Base-by-base conservation (phyloP, 1,284 basidiomycete species). In the Wolfiporia cocos region DNA sequence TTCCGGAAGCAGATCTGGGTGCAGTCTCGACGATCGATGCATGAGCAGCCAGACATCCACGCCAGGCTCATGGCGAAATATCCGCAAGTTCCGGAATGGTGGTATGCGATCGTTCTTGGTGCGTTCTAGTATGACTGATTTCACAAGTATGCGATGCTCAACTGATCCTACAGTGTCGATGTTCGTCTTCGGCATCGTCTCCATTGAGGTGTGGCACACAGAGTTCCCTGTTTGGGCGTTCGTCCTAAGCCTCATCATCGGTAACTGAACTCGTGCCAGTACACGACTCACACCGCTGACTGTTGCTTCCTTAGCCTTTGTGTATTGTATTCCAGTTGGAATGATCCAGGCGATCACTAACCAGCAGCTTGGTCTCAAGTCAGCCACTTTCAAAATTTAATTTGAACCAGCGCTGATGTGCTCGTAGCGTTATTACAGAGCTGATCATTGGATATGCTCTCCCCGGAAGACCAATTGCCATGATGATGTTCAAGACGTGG, bases 11-110 rank as follows among this genome's bases (percentile, higher is more conserved):
- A 83, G 52, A 86, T 93, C 45, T 81, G 78, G 72, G 65, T 68
- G 9, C 77, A 80, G 48, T 71, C 81, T 0, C 67, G 87, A 20
- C 70, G 76, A 24, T 73, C 79, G 10, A 70, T 84, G 55, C 58
- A 73, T 37, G 87, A 91, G 54, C 81, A 87, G 51, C 86, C 88
- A 6, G 92, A 95, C 65, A 81, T 95, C 39, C 92, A 95, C 61
- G 78, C 79, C 15, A 70, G 78, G n/a, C 68, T 93, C 22, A 93
- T 94, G 90, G 63, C 78, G 10, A 71, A 71, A 43, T 95, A 95
- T 62, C 50, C 46, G 9, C 60, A 62, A 64, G 84, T 90, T 1
- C 87, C 88, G 0, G 78, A 86, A 44, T 91, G 86, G 86, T 86
- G 81, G 62, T 77, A 73, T 44, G 69, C 71, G 3, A 70, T 71